phyloP scores from a whole-genome alignment of 192 early-diverging fungal genomes.

The Podila minutissima region DNA sequence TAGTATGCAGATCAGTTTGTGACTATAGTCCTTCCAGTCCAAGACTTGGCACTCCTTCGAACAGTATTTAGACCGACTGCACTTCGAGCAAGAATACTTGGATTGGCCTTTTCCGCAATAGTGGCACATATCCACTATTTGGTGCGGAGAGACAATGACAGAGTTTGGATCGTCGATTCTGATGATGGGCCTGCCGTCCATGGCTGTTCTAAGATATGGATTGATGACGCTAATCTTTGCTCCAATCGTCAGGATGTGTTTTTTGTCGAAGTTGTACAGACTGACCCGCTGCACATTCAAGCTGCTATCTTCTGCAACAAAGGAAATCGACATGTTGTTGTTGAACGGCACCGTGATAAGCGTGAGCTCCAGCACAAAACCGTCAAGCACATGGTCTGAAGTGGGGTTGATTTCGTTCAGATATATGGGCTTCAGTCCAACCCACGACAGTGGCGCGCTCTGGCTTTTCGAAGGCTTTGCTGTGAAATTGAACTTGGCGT shows the following conservation, averaged over 20 bases:
- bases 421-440: constrained; percentile 35
- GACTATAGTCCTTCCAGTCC: constrained; percentile 42
- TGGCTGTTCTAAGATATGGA: constrained; percentile 39
- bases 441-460: constrained; percentile 39
- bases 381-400: constrained; percentile 35
- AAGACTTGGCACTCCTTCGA: constrained; percentile 38
- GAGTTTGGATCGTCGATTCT: constrained; percentile 44
- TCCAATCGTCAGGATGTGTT: constrained; percentile 29
- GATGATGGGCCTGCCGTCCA: constrained; percentile 37
- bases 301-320: constrained; percentile 40
- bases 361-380: constrained; percentile 38
- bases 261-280: constrained; percentile 42
- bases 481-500: constrained; percentile 25
- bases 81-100: constrained; percentile 34
- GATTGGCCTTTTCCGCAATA: constrained; percentile 36
- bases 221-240: constrained; percentile 28
- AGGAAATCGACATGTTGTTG: constrained; percentile 45
- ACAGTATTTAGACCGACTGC: constrained; percentile 27
- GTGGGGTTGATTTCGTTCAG: constrained; percentile 40
- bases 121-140: constrained; percentile 44
- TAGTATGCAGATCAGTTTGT: constrained; percentile 31
- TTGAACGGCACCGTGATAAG: constrained; percentile 36
- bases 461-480: constrained; percentile 38
- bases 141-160: constrained; percentile 33
- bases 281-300: constrained; percentile 36